Conservation (phyloP, 441 rosid genomes). For the Daphne laureola region DNA sequence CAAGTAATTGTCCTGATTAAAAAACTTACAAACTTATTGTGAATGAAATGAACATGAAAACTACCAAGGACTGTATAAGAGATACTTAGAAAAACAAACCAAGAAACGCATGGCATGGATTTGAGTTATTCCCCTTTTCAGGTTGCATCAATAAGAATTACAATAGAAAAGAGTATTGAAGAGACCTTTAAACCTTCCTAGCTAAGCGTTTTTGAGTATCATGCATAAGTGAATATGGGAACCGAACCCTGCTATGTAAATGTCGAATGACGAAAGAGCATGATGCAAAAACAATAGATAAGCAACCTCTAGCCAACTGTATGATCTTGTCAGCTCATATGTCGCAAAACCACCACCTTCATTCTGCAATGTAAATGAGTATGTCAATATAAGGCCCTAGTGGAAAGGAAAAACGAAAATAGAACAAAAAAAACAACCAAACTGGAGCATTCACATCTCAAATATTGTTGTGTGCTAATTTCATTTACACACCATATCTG, state of each 20-base stretch:
- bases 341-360: slow-evolving; percentile 76
- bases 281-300: not conserved
- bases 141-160: slow-evolving; percentile 1
- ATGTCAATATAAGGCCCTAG: too few species aligned
- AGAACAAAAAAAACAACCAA: not conserved
- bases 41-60: too few species aligned
- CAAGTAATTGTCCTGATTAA: too few species aligned
- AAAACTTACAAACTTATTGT: too few species aligned
- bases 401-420: slow-evolving; percentile 1
- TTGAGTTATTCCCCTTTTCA: not conserved
- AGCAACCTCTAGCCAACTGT: slow-evolving; percentile 90
- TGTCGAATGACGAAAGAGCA: not conserved
- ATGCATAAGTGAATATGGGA: not conserved
- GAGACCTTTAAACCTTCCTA: not conserved
- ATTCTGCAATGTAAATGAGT: slow-evolving; percentile 39
- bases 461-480: too few species aligned
- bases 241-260: not conserved
- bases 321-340: slow-evolving; percentile 82
- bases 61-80: too few species aligned
- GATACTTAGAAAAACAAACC: too few species aligned
- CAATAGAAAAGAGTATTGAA: not conserved
- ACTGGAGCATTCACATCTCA: too few species aligned
- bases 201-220: too few species aligned
- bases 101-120: too few species aligned
- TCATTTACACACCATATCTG: too few species aligned